phyloP scores from a whole-genome alignment of 441 rosid species.

The Populus tomentosa region DNA sequence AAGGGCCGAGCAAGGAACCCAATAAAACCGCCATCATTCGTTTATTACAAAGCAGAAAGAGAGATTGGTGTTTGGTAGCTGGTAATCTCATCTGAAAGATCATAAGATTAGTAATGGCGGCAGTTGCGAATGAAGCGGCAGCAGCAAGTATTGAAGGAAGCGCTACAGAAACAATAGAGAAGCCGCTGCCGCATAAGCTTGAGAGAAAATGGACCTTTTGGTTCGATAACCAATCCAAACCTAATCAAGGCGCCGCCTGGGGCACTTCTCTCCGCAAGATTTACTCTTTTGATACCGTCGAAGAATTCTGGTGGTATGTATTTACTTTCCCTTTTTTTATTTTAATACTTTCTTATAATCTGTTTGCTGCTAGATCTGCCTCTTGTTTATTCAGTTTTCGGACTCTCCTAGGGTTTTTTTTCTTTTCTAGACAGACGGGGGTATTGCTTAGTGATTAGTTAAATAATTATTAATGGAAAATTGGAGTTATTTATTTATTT shows the following conservation, averaged over 20 bases:
- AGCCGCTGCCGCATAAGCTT: slow-evolving; percentile 49
- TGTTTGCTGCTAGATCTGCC: background rate
- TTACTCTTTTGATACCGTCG: slow-evolving; percentile 82
- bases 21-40: background rate
- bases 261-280: slow-evolving; percentile 68
- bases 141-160: slow-evolving; percentile 27
- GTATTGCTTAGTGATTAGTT: background rate
- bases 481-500: background rate
- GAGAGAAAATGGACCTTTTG: slow-evolving; percentile 90
- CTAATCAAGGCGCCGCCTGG: slow-evolving; percentile 83
- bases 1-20: background rate
- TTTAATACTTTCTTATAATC: background rate
- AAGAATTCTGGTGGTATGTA: slow-evolving; percentile 89
- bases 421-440: background rate
- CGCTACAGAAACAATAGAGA: slow-evolving; percentile 25
- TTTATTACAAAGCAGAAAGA: background rate
- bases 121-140: slow-evolving; percentile 44
- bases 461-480: background rate
- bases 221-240: slow-evolving; percentile 78
- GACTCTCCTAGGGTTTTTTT: background rate
- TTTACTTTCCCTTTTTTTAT: background rate
- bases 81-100: background rate
- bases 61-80: background rate
- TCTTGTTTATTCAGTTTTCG: background rate
- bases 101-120: slow-evolving; percentile 26